Base-by-base conservation (phyloP, 1,284 basidiomycete genomes). In the Puccinia novopanici region DNA sequence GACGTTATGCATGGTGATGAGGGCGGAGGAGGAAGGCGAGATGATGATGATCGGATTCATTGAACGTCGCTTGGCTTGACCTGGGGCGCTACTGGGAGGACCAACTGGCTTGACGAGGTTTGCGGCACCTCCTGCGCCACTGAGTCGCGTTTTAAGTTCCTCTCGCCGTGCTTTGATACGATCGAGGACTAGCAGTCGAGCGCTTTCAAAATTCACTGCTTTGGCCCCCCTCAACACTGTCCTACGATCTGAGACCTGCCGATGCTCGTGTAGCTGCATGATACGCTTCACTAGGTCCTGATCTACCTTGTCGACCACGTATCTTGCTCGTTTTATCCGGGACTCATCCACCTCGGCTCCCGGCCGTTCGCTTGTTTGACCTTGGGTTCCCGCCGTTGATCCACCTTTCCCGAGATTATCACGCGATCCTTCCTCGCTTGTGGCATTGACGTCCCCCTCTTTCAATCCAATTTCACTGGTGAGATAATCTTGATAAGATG, bases 1-100 rank as follows among this genome's bases (percentile, higher is more conserved):
- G 81, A 98, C 94, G 86, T 99, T 99, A 89, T 95, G 92, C 94
- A 99, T 97, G 5, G 94, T 98, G 84, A 99, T 91, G 76, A 99
- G 90, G 10, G 95, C 91, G 0, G 95, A 98, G 0, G 95, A 95
- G 0, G 93, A 95, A 0, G 94, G 97, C 0, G 95, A 96, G 54
- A 99, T 94, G 87, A 98, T 91, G 85, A 98, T 95, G 84, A 99
- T 98, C 0, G 95, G 95, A 86, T 92, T 83, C 76, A 84, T 84
- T 2, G 84, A 83, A 45, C 86, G 83, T 61, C 55, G 54, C 24
- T 80, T 81, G 37, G 54, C 34, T 45, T 59, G 54, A 52, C 68
- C 37, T 9, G 40, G 42, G 82, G 83, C 37, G 34, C 30, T 30
- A 50, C 27, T 27, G 9, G 57, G 30, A 45, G 54, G 42, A 34